Percentiles rank a stretch among this genome's conserved stretches.
These are phyloP conservation scores for Hortiboletus campestris DNA, from an alignment of 768 basidiomycete species.

Conservation along the genomic window DNA sequence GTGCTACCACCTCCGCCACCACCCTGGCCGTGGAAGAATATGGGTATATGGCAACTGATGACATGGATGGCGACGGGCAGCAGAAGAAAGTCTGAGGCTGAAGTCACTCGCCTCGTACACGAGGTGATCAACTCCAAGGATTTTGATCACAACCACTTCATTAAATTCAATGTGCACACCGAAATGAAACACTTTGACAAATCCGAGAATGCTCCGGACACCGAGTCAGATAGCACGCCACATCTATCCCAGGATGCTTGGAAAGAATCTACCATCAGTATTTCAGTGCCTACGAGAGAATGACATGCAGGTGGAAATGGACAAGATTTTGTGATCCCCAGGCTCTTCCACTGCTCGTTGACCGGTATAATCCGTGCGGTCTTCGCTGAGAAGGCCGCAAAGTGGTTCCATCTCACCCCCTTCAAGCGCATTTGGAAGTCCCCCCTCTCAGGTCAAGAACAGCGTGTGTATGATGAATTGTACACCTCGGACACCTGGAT, in stretches of 20 bases:
- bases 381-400: constrained; percentile 6
- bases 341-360: constrained; percentile 25
- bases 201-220: too few species aligned
- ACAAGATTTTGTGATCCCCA: constrained; percentile 26
- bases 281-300: constrained; percentile 32
- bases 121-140: neutral
- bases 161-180: constrained; percentile 9
- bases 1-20: neutral
- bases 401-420: constrained; percentile 24
- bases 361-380: constrained; percentile 8
- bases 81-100: constrained; percentile 1
- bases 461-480: constrained; percentile 22
- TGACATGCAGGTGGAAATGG: constrained; percentile 10
- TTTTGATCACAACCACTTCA: constrained; percentile 12
- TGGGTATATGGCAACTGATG: constrained; percentile 13
- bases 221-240: too few species aligned
- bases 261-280: constrained; percentile 17
- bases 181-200: constrained; percentile 1
- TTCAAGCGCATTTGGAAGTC: constrained; percentile 24
- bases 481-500: constrained; percentile 26
- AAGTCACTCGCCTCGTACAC: constrained; percentile 5
- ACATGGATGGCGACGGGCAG: constrained; percentile 10
- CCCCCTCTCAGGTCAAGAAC: constrained; percentile 1
- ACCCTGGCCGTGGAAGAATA: constrained; percentile 16
- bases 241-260: neutral